phyloP scores from a whole-genome alignment of 2,329 filamentous ascomycete genomes.

The Clarireedia paspali region DNA sequence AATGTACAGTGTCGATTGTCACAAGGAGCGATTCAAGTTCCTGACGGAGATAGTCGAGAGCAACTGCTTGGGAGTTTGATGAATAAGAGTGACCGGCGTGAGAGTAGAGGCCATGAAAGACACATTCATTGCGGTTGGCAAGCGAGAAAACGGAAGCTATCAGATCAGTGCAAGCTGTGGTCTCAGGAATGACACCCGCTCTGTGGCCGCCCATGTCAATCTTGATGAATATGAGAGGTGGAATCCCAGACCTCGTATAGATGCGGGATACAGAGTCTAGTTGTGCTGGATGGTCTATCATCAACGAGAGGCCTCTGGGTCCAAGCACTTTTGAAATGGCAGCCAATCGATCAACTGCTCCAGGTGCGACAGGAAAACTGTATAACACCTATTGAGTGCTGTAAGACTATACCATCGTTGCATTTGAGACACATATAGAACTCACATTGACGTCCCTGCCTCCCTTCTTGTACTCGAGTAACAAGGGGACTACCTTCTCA shows the following conservation, averaged over 20 bases:
- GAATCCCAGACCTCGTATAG: constrained; percentile 35
- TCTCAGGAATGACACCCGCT: constrained; percentile 54
- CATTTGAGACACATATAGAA: constrained; percentile 5
- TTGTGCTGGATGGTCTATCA: constrained; percentile 63
- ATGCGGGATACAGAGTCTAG: constrained; percentile 41
- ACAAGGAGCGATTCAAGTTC: constrained; percentile 50
- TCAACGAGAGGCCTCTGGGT: constrained; percentile 48
- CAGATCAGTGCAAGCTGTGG: constrained; percentile 38
- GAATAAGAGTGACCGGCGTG: constrained; percentile 68
- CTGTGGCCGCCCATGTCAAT: constrained; percentile 67
- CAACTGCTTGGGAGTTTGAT: constrained; percentile 45
- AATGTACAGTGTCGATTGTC: constrained; percentile 35
- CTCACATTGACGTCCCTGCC: constrained; percentile 53
- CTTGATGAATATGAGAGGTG: constrained; percentile 59
- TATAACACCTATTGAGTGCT: constrained; percentile 37
- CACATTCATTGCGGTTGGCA: constrained; percentile 31
- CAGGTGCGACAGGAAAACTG: constrained; percentile 59
- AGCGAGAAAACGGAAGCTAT: constrained; percentile 38
- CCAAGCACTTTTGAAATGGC: constrained; percentile 48
- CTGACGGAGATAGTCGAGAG: constrained; percentile 48
- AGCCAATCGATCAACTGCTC: constrained; percentile 52
- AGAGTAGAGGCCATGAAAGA: constrained; percentile 60
- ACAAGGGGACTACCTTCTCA: constrained; percentile 54
- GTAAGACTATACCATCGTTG: neutral
- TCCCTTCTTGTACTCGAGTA: constrained; percentile 47